These are phyloP conservation scores for Fusarium begoniae DNA, from an alignment of 2,329 filamentous ascomycete species.

Conservation along the genomic window DNA sequence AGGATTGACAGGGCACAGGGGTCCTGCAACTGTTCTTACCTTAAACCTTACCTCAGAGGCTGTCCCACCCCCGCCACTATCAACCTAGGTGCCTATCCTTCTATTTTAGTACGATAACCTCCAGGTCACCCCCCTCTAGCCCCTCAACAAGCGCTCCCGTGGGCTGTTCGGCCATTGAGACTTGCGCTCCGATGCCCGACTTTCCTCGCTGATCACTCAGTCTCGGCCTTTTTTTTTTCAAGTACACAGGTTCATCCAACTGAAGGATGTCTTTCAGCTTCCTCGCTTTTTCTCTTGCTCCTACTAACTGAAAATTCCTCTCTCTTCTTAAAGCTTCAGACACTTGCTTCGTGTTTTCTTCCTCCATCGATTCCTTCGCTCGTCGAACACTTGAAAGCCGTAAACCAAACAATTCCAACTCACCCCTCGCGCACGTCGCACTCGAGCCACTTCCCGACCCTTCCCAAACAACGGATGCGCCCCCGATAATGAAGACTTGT, in stretches of 20 bases:
- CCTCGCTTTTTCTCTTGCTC: conserved; percentile 2
- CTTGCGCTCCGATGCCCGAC: conserved; percentile 9
- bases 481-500: conserved; percentile 46
- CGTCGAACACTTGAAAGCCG: not conserved
- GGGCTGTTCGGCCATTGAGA: conserved; percentile 30
- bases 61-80: conserved; percentile 45
- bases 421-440: conserved; percentile 22
- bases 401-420: not conserved
- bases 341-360: not conserved
- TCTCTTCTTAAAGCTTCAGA: not conserved
- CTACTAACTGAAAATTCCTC: not conserved
- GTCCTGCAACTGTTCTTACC: conserved; percentile 10
- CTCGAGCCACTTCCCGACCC: conserved; percentile 27
- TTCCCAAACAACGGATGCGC: conserved; percentile 33
- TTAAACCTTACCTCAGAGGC: conserved; percentile 16
- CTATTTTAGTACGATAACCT: conserved; percentile 30
- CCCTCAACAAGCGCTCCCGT: conserved; percentile 30
- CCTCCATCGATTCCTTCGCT: not conserved
- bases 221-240: conserved; percentile 30
- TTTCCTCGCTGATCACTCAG: conserved; percentile 12
- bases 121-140: conserved; percentile 12
- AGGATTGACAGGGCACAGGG: conserved; percentile 26
- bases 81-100: conserved; percentile 20
- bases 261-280: conserved; percentile 19
- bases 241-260: conserved; percentile 25